phyloP scores from a whole-genome alignment of 2,329 filamentous ascomycete species.

The Sclerotinia trifoliorum region DNA sequence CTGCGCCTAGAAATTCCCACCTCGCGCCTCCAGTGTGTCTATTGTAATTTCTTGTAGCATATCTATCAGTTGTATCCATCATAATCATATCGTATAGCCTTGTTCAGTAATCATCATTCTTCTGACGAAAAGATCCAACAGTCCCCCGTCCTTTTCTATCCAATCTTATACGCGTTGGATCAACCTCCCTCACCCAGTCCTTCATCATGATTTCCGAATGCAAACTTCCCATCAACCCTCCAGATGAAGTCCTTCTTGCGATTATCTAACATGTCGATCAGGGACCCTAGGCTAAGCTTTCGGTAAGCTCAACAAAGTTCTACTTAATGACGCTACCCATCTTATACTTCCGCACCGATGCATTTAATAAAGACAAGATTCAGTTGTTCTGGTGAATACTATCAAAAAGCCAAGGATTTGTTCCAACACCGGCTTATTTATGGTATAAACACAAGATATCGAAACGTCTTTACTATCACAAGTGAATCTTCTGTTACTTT shows the following conservation, averaged over 20 bases:
- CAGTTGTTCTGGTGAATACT: not conserved
- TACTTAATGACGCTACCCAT: not conserved
- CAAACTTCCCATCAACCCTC: not conserved
- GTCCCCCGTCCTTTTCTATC: not conserved
- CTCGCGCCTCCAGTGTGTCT: too few species aligned
- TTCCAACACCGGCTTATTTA: not conserved
- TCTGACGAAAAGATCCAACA: not conserved
- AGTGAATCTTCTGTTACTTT: not conserved
- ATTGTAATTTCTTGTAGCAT: not conserved
- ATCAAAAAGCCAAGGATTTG: not conserved
- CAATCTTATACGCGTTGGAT: not conserved
- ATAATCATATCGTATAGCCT: not conserved
- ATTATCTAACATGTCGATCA: not conserved
- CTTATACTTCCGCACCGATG: not conserved
- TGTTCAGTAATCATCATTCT: not conserved
- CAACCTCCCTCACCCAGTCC: not conserved
- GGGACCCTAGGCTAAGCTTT: not conserved
- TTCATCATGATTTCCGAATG: not conserved
- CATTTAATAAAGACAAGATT: not conserved
- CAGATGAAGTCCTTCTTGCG: not conserved
- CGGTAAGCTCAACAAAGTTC: not conserved
- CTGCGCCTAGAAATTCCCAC: not conserved
- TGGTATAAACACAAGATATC: not conserved
- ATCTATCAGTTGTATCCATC: not conserved
- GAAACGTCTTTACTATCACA: not conserved